A percentile compares a stretch with the other conserved stretches of the same genome.
These are phyloP conservation scores for Amoebophrya sp. DNA, from an alignment of 169 alveolate genomes.

Conservation along the genomic window DNA sequence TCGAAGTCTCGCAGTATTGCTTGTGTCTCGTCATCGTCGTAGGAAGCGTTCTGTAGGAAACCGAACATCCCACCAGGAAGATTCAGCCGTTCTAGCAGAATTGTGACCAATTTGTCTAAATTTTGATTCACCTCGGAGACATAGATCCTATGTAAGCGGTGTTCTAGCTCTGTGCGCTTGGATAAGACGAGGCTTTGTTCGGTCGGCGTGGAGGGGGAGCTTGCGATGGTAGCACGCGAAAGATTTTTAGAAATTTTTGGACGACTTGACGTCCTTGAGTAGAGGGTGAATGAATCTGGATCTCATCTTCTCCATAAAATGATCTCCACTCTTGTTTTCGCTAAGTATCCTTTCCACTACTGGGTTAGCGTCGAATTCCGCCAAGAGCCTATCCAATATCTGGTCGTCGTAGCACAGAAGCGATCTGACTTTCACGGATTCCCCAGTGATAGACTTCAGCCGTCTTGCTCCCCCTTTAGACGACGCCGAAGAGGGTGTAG, in stretches of 20 bases:
- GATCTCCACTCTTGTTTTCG: too few relatives aligned
- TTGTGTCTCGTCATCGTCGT: neutral
- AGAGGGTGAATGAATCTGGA: too few relatives aligned
- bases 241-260: too few relatives aligned
- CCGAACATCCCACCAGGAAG: neutral
- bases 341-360: neutral
- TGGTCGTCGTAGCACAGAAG: neutral
- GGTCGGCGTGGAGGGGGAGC: too few relatives aligned
- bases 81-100: neutral
- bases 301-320: too few relatives aligned
- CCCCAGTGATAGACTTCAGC: neutral
- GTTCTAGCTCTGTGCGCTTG: neutral
- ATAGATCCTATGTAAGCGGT: neutral
- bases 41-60: neutral
- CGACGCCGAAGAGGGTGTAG: neutral
- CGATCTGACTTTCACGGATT: neutral
- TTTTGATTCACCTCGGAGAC: neutral
- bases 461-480: neutral
- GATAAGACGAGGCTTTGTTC: too few relatives aligned
- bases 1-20: neutral
- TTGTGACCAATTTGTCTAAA: neutral
- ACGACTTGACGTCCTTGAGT: too few relatives aligned
- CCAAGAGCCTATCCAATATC: neutral
- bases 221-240: too few relatives aligned
- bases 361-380: neutral